A percentile compares a stretch with the other conserved stretches of the same genome.
Evolutionary conservation across 1,139 yeast genomes (phyloP).

Genomic region (Debaryomycetaceae sp.): DNA sequence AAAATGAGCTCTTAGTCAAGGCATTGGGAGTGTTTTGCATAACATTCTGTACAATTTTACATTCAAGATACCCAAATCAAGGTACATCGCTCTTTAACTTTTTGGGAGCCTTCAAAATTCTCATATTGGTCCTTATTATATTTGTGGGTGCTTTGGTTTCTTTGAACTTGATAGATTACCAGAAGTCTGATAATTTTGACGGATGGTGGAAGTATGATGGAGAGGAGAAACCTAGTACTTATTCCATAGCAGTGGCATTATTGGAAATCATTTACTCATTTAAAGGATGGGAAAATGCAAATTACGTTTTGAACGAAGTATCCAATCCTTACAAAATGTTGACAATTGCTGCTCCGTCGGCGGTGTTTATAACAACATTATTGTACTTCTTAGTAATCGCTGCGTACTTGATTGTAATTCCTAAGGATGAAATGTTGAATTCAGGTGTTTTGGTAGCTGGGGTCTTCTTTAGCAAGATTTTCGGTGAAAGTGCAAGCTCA

Average conservation of each 20-base stretch:
- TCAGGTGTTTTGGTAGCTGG: constrained; percentile 77
- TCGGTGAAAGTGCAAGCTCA: constrained; percentile 61
- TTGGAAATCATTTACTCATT: constrained; percentile 40
- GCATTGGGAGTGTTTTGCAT: constrained; percentile 46
- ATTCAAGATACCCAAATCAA: constrained; percentile 34
- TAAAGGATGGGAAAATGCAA: constrained; percentile 47
- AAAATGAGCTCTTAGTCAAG: constrained; percentile 28
- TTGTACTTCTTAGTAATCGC: constrained; percentile 68
- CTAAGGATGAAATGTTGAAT: constrained; percentile 53
- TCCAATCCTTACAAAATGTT: constrained; percentile 63
- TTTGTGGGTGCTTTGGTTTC: constrained; percentile 31
- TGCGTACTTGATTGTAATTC: constrained; percentile 75
- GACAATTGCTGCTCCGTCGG: constrained; percentile 69
- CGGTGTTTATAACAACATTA: constrained; percentile 56
- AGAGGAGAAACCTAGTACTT: constrained; percentile 17
- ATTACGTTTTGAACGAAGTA: constrained; percentile 41
- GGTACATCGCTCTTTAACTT: constrained; percentile 44
- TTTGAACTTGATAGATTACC: constrained; percentile 11
- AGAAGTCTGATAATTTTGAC: constrained; percentile 18
- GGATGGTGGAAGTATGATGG: constrained; percentile 25
- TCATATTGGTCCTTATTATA: constrained; percentile 39
- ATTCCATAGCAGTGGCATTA: constrained; percentile 40
- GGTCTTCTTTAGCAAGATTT: constrained; percentile 67
- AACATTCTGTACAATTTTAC: constrained; percentile 38
- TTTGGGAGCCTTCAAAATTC: constrained; percentile 41